These are phyloP conservation scores for Fusarium transvaalense DNA, from an alignment of 2,329 filamentous ascomycete species.

Conservation along the genomic window DNA sequence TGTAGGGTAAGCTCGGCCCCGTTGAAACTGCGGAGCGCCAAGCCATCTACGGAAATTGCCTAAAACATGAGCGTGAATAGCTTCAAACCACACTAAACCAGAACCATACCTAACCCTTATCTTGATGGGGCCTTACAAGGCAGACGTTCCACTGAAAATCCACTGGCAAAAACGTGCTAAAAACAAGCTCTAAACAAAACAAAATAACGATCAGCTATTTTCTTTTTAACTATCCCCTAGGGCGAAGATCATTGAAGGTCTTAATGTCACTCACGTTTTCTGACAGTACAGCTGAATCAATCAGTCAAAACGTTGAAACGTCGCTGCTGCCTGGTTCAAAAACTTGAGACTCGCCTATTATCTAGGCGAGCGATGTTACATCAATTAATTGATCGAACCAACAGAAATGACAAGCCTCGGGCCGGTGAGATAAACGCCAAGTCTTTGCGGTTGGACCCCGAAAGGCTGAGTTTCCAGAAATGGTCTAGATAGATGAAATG, in stretches of 20 bases:
- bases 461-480: constrained; percentile 18
- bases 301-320: background rate
- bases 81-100: background rate
- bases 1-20: background rate
- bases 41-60: constrained; percentile 16
- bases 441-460: constrained; percentile 1
- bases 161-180: background rate
- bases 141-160: constrained; percentile 21
- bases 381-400: background rate
- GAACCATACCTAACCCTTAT: background rate
- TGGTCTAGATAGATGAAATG: constrained; percentile 7
- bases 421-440: constrained; percentile 11
- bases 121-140: background rate
- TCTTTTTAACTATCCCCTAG: background rate
- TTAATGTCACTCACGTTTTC: background rate
- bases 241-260: background rate
- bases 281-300: background rate
- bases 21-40: background rate
- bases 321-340: background rate
- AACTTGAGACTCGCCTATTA: background rate
- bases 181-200: background rate
- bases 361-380: background rate
- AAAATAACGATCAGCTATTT: background rate
- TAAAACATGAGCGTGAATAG: constrained; percentile 3
- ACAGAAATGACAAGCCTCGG: constrained; percentile 1